Conservation (phyloP, 495 filamentous ascomycete genomes). For the Hypomontagnella submonticulosa region DNA sequence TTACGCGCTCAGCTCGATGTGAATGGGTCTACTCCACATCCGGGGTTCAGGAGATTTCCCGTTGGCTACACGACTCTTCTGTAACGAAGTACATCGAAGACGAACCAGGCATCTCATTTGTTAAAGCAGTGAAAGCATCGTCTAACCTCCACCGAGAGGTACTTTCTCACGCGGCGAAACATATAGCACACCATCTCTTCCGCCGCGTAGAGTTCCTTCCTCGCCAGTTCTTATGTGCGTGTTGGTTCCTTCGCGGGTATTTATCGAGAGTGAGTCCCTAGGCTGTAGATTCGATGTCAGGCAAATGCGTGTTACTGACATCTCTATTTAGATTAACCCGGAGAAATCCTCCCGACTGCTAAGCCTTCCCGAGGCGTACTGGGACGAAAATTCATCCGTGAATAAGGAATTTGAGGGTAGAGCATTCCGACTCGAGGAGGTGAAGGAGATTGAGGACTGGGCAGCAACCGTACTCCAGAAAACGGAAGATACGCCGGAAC, state of each 20-base stretch:
- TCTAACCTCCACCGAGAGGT: constrained; percentile 41
- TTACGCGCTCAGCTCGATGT: constrained; percentile 22
- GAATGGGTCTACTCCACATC: constrained; percentile 50
- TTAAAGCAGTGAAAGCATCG: constrained; percentile 29
- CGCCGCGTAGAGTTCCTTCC: constrained; percentile 42
- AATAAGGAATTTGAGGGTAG: constrained; percentile 25
- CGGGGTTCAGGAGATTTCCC: constrained; percentile 44
- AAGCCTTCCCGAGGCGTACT: constrained; percentile 26
- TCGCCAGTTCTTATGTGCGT: constrained; percentile 40
- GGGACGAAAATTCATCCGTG: not conserved
- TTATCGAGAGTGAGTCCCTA: constrained; percentile 37
- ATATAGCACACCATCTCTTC: constrained; percentile 43
- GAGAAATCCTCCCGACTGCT: constrained; percentile 33
- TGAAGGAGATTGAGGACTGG: constrained; percentile 39
- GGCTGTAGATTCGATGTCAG: not conserved
- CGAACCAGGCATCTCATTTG: constrained; percentile 25
- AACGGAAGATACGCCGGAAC: constrained; percentile 24
- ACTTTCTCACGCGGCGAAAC: constrained; percentile 35
- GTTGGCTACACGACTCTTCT: constrained; percentile 51
- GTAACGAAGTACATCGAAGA: constrained; percentile 47
- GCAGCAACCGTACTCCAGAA: constrained; percentile 27
- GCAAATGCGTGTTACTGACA: constrained; percentile 22
- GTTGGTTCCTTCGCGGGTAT: constrained; percentile 44
- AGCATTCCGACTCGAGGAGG: constrained; percentile 24
- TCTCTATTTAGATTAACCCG: constrained; percentile 29